These are phyloP conservation scores for Macrolepiota fuliginosa DNA, from an alignment of 768 basidiomycete genomes.

Conservation along the genomic window DNA sequence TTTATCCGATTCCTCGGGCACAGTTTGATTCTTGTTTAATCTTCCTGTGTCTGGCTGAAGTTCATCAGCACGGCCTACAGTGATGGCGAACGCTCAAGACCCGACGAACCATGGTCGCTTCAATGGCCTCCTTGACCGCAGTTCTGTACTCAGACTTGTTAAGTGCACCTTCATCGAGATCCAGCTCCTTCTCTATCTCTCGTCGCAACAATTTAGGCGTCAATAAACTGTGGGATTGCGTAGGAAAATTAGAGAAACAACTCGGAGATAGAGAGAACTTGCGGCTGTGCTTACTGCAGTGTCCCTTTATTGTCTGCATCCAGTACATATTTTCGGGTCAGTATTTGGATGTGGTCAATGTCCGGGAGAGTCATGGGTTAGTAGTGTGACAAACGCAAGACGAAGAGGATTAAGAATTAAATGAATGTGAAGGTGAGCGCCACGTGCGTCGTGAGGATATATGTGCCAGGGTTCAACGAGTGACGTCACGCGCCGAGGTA, in stretches of 20 bases:
- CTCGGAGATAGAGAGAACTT: background rate
- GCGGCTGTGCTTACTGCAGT: constrained; percentile 23
- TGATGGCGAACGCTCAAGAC: background rate
- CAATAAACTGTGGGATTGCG: constrained; percentile 27
- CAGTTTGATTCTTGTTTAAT: background rate
- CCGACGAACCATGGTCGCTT: constrained; percentile 33
- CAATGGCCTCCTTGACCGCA: constrained; percentile 41
- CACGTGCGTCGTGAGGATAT: background rate
- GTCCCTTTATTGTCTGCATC: constrained; percentile 23
- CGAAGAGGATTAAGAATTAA: background rate
- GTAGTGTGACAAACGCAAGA: background rate
- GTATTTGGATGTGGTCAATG: background rate
- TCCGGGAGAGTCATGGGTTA: background rate
- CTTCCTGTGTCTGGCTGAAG: constrained; percentile 8
- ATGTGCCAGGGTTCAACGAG: too few relatives aligned
- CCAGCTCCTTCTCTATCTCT: constrained; percentile 44
- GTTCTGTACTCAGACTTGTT: constrained; percentile 42
- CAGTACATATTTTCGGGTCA: constrained; percentile 17
- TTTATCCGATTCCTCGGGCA: constrained; percentile 12
- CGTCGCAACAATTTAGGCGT: constrained; percentile 52
- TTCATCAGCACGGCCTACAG: background rate
- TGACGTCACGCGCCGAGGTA: background rate
- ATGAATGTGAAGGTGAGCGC: background rate
- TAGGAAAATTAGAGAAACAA: background rate
- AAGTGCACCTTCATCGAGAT: constrained; percentile 42